Base-by-base conservation (phyloP, 371 early-diverging fungal species). In the Haplosporangium sp. region DNA sequence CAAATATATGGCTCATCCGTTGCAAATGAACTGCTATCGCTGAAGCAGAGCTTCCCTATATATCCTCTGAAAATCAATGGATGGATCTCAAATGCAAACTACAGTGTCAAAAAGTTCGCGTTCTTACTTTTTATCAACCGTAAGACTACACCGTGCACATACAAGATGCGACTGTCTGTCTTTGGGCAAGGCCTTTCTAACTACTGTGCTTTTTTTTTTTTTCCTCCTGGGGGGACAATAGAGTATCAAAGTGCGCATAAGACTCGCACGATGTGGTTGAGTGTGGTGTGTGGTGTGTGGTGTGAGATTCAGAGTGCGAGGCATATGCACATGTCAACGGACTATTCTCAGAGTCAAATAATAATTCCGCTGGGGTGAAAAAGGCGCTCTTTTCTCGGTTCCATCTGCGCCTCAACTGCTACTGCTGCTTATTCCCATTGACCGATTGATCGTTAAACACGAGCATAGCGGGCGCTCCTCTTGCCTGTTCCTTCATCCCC, bases 121-220 rank as follows among this genome's bases (percentile, higher is more conserved):
- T 89, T 99, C 55, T 77, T 99, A 2, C 80, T 98, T 12, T 99
- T 99, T 74, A 97, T 99, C 75, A 99, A 99, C 81, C 89, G 93
- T 92, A 89, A 61, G 92, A 80, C 20, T 0, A 1, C n/a, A 7
- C 10, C 9, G 14, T 45, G 13, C n/a, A n/a, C 11, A 6, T 41
- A n/a, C 11, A 14, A 8, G 55, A 8, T 23, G 20, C 0, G 51
- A 53, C 8, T 18, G 37, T 16, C 29, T 29, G 29, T 29, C 29
- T 29, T 29, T 29, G 29, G 29, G 4, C 4, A 29, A 29, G 29
- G 1, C 29, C 29, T 29, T 29, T 29, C 29, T 29, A 29, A 29
- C 29, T 29, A 29, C 29, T 29, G 29, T 29, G 29, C 29, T 4
- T 29, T 29, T 29, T 29, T 29, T 29, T 29, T 29, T 52, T 46